A percentile compares a stretch with the other conserved stretches of the same genome.
Evolutionary conservation across 306 rosid genomes (phyloP).

Genomic region (Geum urbanum): DNA sequence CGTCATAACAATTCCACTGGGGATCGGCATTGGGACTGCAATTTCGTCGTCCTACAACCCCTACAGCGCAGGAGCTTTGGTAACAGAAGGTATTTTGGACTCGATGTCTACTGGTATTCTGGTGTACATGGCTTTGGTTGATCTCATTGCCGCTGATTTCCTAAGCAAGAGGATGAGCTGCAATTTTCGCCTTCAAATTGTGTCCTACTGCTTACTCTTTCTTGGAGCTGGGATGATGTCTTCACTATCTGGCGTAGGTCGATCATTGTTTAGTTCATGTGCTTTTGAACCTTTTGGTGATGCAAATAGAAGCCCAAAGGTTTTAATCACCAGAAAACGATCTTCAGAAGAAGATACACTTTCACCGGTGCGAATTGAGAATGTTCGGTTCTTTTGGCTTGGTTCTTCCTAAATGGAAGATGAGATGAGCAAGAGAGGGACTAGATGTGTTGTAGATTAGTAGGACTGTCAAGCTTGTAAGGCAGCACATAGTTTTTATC

Average conservation of each 20-base stretch:
- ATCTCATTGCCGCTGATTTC: conserved; percentile 90
- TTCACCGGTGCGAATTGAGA: background rate
- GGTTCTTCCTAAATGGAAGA: background rate
- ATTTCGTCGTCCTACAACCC: conserved; percentile 67
- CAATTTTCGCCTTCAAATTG: conserved; percentile 78
- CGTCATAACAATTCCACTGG: conserved; percentile 71
- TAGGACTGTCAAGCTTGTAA: background rate
- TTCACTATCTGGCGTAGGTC: conserved; percentile 71
- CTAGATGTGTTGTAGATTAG: conserved; percentile 2
- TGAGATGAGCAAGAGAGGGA: background rate
- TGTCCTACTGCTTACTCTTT: conserved; percentile 74
- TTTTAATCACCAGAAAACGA: too few species aligned
- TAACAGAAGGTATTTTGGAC: conserved; percentile 73
- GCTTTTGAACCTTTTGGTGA: background rate
- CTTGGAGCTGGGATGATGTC: conserved; percentile 97
- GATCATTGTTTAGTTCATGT: background rate
- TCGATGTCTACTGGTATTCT: conserved; percentile 77
- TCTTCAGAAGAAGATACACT: too few species aligned
- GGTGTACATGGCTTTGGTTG: conserved; percentile 93
- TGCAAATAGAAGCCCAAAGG: background rate
- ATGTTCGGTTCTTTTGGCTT: background rate
- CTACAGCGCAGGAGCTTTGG: conserved; percentile 61
- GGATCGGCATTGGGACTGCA: conserved; percentile 62
- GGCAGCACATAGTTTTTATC: too few species aligned
- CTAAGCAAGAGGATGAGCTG: conserved; percentile 94